Percentiles rank a stretch among this genome's conserved stretches.
Conservation (phyloP, 1,139 yeast species). For the Yamadazyma dushanensis region DNA sequence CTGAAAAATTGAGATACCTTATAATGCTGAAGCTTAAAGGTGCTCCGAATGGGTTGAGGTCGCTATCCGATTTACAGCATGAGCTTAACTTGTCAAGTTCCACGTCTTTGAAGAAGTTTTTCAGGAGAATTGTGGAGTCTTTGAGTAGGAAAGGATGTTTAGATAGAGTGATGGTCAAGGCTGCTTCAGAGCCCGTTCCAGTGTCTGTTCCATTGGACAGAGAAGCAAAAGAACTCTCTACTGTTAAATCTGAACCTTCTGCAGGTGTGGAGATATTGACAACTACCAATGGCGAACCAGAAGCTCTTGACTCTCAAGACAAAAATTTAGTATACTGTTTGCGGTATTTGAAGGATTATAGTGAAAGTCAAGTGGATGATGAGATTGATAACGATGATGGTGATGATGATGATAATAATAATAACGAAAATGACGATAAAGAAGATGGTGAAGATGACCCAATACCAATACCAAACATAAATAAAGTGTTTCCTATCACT, state of each 20-base stretch:
- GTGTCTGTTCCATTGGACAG: neutral
- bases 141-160: slow-evolving; percentile 55
- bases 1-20: slow-evolving; percentile 26
- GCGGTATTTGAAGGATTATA: slow-evolving; percentile 52
- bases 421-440: slow-evolving; percentile 13
- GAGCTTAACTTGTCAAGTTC: slow-evolving; percentile 56
- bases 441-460: slow-evolving; percentile 19
- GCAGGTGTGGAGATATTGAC: neutral
- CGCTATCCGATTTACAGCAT: slow-evolving; percentile 60
- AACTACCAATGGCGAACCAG: neutral
- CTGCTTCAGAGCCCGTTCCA: slow-evolving; percentile 4
- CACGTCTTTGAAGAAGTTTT: slow-evolving; percentile 45
- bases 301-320: neutral
- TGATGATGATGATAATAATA: slow-evolving; percentile 22
- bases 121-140: slow-evolving; percentile 51
- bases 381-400: slow-evolving; percentile 26
- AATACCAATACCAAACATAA: slow-evolving; percentile 30
- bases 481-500: slow-evolving; percentile 60
- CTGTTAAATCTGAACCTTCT: no score
- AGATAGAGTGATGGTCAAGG: slow-evolving; percentile 55
- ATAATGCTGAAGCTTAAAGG: slow-evolving; percentile 57
- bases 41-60: slow-evolving; percentile 71
- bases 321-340: slow-evolving; percentile 57
- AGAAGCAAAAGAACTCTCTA: neutral
- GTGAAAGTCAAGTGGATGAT: slow-evolving; percentile 15